Evolutionary conservation across 495 filamentous ascomycete genomes (phyloP), one percentile per base, ranked within the genome.

Genomic region (Chlorociboria aeruginascens): DNA sequence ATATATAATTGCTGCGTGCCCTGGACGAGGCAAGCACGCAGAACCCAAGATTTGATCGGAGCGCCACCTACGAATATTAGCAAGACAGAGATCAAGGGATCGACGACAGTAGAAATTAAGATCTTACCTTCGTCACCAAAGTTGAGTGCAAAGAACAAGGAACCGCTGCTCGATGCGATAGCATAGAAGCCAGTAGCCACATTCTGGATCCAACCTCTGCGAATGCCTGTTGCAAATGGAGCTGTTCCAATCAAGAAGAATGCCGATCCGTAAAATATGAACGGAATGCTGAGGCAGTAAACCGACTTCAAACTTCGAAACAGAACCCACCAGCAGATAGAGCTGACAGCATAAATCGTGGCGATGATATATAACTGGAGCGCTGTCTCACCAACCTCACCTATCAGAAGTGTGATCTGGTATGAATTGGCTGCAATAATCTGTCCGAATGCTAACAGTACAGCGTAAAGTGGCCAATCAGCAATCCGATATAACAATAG

Each of bases 391-490:
- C 73, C 77, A 11, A 76, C 65, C 49, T 74, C 69, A 17, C 79
- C 81, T 6, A 69, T 74, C 16, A 85, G 62, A 11, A 85, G 71
- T 6, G 78, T 80, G 58, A 84, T 78, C 50, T 84, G 80, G 61
- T 82, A 81, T 0, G 76, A 81, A 55, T 80, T 83, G 41, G 77
- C 0, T 6, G 81, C 76, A 37, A 84, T 71, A 49, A 84, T 74
- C 57, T 83, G 81, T 6, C 77, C 78, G 58, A 85, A 66, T 40
- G 80, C 80, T 13, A 85, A 67, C 35, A 86, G 65, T 48, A 88
- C 70, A 6, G 81, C 76, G 62, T 88, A 88, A 7, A 86, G 51
- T 0, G 83, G 83, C 83, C 83, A 88, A 53, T 83, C 77, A 13
- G 68, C 61, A 36, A 70, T 50, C 17, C 66, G 64, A 48, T 53